Conservation (phyloP, 805 yeast species). For the Saccharomycopsis capsularis region DNA sequence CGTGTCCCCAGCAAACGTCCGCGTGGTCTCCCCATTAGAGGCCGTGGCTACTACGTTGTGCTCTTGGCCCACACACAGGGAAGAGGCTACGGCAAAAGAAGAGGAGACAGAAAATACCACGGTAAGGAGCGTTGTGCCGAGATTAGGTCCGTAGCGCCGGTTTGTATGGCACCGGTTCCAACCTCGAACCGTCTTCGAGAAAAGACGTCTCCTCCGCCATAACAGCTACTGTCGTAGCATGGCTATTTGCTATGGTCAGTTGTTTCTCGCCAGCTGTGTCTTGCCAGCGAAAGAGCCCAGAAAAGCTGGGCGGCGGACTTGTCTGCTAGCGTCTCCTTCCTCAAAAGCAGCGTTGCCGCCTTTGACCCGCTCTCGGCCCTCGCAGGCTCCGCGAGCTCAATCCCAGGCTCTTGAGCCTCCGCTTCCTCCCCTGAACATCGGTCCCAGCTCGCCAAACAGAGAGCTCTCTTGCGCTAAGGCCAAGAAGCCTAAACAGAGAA, state of each 20-base stretch:
- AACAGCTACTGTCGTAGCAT: not conserved
- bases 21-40: no score
- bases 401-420: not conserved
- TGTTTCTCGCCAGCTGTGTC: constrained; percentile 15
- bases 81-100: not conserved
- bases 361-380: constrained; percentile 14
- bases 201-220: no score
- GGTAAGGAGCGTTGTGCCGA: no score
- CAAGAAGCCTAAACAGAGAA: not conserved
- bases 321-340: constrained; percentile 3
- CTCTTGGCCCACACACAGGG: not conserved
- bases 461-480: not conserved
- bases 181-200: no score
- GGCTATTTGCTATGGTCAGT: not conserved
- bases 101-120: no score
- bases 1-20: no score
- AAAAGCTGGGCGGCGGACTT: constrained; percentile 1
- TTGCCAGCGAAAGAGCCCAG: constrained; percentile 13
- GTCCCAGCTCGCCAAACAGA: not conserved
- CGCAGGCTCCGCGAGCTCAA: not conserved
- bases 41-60: no score
- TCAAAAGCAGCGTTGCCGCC: constrained; percentile 5
- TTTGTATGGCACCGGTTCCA: no score
- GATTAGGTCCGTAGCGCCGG: no score
- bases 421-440: constrained; percentile 1